Percentiles rank a stretch among this genome's conserved stretches.
These are phyloP conservation scores for Fusarium sp. DNA, from an alignment of 2,329 filamentous ascomycete species.

Conservation along the genomic window DNA sequence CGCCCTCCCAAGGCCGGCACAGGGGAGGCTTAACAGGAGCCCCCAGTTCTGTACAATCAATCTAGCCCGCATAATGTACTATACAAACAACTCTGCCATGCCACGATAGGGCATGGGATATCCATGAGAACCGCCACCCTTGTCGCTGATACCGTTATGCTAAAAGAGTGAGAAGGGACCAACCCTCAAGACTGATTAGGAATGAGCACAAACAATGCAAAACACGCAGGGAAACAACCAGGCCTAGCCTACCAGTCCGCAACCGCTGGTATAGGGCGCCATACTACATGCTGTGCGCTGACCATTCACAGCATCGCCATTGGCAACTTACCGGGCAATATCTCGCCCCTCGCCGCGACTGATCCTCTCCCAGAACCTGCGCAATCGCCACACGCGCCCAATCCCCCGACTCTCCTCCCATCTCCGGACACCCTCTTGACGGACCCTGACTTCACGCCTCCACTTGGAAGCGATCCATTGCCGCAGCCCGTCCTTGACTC, in stretches of 20 bases:
- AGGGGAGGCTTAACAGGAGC: constrained; percentile 12
- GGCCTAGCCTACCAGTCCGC: background rate
- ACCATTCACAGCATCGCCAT: background rate
- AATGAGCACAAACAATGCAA: background rate
- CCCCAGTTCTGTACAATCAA: constrained; percentile 39
- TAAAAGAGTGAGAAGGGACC: constrained; percentile 21
- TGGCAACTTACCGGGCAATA: constrained; percentile 35
- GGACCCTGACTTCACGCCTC: constrained; percentile 64
- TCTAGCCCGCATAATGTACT: constrained; percentile 44
- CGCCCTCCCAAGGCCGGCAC: background rate
- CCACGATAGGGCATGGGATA: constrained; percentile 4
- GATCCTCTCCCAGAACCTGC: constrained; percentile 75
- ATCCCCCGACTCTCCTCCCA: constrained; percentile 65
- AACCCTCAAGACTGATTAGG: constrained; percentile 2
- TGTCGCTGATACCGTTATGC: background rate
- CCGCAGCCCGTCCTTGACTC: constrained; percentile 74
- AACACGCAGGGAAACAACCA: background rate
- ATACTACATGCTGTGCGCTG: background rate
- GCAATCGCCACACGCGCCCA: constrained; percentile 71
- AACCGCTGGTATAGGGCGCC: background rate
- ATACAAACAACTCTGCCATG: constrained; percentile 36
- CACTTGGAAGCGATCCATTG: constrained; percentile 73
- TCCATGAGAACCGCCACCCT: constrained; percentile 3
- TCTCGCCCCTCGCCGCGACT: constrained; percentile 54
- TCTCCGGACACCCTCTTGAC: constrained; percentile 59